Evolutionary conservation across 495 filamentous ascomycete species (phyloP), one percentile per base, ranked within the genome.

Genomic region (Chaetomium fimeti): DNA sequence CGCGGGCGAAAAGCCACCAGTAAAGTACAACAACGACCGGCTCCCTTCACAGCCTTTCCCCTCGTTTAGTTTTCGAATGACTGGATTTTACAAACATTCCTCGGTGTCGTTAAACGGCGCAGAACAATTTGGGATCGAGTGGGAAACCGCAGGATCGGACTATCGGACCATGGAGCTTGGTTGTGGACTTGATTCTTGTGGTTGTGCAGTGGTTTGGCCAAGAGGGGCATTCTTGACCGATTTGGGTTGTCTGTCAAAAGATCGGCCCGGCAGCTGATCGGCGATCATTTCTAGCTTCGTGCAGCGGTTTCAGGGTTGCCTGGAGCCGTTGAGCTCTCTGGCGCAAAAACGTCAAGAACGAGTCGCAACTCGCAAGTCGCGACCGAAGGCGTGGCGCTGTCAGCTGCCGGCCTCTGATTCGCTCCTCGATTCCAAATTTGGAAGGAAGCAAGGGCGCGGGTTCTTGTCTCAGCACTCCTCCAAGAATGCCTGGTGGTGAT

Each of bases 381-480:
- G 49, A 29, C 25, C 49, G 3, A 53, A 27, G 49, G 22, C 2
- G 27, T 53, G 48, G 48, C 48, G 24, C 9, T 52, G 48, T 52
- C 22, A 25, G 24, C 24, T 27, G 48, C 22, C 48, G 24, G 24
- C 48, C 3, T 16, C 48, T 56, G 53, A 56, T 56, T 56, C 16
- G 53, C 29, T 16, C 29, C 32, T 56, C 18, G 15, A 29, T 20
- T 5, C n/a, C 11, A 4, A 40, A 56, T 24, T 12, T 27, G 40
- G 38, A 42, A 58, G 36, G 55, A 57, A 42, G 36, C 55, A 56
- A 56, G 55, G 53, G 53, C 29, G 25, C 16, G 1, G 18, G 12
- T 27, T 20, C 3, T 7, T 51, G 51, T 53, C 25, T 53, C 27
- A 32, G 51, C 51, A 9, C 22, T 13, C 22, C 9, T n/a, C 18